phyloP scores from a whole-genome alignment of 495 filamentous ascomycete species.

The Tuber calosporum region DNA sequence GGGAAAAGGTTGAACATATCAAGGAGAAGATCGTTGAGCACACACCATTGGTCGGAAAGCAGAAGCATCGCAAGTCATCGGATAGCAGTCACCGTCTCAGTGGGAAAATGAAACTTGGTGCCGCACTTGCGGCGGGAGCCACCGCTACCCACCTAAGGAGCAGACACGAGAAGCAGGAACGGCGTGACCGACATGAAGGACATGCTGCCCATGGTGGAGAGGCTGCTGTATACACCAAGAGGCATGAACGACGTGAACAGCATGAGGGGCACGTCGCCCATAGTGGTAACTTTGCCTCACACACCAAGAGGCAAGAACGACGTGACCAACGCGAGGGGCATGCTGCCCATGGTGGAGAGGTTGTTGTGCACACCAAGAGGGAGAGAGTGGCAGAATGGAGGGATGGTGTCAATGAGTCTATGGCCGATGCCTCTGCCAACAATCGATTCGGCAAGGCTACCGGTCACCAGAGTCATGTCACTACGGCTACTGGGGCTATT shows the following conservation, averaged over 20 bases:
- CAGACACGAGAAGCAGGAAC: not conserved
- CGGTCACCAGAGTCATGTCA: slow-evolving; percentile 6
- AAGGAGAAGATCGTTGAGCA: slow-evolving; percentile 21
- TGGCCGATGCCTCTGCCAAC: not conserved
- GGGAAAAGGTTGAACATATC: slow-evolving; percentile 18
- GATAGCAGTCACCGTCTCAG: slow-evolving; percentile 13
- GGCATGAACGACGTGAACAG: slow-evolving; percentile 11
- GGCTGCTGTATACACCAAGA: slow-evolving; percentile 14
- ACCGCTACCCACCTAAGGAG: slow-evolving; percentile 15
- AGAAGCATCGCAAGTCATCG: slow-evolving; percentile 5
- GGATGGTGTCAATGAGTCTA: slow-evolving; percentile 25
- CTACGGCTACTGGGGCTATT: slow-evolving; percentile 11
- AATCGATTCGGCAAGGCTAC: slow-evolving; percentile 10
- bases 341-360: slow-evolving; percentile 13
- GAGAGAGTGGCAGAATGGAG: slow-evolving; percentile 36
- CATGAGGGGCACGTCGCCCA: slow-evolving; percentile 19
- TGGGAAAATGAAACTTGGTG: slow-evolving; percentile 21
- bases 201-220: slow-evolving; percentile 17
- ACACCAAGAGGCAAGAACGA: slow-evolving; percentile 17
- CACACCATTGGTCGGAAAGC: slow-evolving; percentile 16
- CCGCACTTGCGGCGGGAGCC: slow-evolving; percentile 23
- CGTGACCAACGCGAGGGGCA: not conserved
- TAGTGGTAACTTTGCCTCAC: slow-evolving; percentile 22
- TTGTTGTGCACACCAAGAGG: slow-evolving; percentile 20
- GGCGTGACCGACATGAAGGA: slow-evolving; percentile 21